Percentiles rank a stretch among this genome's conserved stretches.
These are phyloP conservation scores for Vitis riparia DNA, from an alignment of 164 flowering plant species.

Conservation along the genomic window DNA sequence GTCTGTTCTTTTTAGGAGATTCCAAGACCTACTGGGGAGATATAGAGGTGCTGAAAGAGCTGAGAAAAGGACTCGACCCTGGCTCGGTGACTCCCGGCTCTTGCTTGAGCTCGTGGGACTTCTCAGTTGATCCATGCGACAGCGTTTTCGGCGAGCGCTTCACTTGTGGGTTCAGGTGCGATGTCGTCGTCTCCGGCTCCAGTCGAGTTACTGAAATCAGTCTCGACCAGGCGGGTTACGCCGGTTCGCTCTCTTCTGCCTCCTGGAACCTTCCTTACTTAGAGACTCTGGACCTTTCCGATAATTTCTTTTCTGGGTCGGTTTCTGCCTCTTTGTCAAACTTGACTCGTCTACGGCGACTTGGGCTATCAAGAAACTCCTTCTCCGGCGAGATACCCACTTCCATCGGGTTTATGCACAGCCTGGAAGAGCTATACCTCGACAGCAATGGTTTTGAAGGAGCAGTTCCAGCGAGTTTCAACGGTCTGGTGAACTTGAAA, in stretches of 20 bases:
- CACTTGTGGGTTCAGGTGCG: slow-evolving; percentile 94
- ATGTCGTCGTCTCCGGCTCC: slow-evolving; percentile 25
- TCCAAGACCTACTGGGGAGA: slow-evolving; percentile 52
- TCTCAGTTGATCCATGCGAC: slow-evolving; percentile 88
- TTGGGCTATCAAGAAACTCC: slow-evolving; percentile 66
- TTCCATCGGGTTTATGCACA: slow-evolving; percentile 50
- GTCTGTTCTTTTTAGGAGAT: slow-evolving; percentile 8
- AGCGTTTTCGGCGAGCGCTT: slow-evolving; percentile 51
- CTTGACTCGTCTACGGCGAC: slow-evolving; percentile 54
- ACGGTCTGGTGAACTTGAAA: slow-evolving; percentile 37
- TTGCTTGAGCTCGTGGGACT: slow-evolving; percentile 79
- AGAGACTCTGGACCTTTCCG: slow-evolving; percentile 61
- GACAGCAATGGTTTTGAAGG: slow-evolving; percentile 66
- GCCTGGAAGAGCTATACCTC: slow-evolving; percentile 68
- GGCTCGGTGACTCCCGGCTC: slow-evolving; percentile 62
- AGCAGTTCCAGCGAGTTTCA: slow-evolving; percentile 47
- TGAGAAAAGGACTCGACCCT: slow-evolving; percentile 40
- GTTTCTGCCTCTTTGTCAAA: slow-evolving; percentile 58
- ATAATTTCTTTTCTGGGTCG: slow-evolving; percentile 59
- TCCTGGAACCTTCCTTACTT: slow-evolving; percentile 61
- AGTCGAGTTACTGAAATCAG: slow-evolving; percentile 75
- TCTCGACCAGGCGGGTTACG: slow-evolving; percentile 84
- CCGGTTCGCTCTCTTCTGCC: slow-evolving; percentile 48
- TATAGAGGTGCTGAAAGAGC: slow-evolving; percentile 42
- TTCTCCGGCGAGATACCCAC: slow-evolving; percentile 73